Conservation (phyloP, 768 basidiomycete genomes). For the Naganishia onofrii region DNA sequence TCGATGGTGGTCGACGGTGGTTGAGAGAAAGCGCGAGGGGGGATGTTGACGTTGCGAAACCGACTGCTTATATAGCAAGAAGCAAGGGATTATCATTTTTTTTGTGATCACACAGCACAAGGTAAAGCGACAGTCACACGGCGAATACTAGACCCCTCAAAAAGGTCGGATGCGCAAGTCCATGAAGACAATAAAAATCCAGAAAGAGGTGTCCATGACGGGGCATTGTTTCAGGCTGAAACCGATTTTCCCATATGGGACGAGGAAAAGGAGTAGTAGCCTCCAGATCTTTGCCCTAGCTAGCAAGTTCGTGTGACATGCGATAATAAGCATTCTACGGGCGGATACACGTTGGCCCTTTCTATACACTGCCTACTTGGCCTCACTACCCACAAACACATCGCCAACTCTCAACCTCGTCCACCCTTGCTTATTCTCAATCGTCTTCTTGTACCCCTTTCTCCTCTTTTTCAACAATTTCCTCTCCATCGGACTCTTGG, state of each 20-base stretch:
- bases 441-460: slow-evolving; percentile 95
- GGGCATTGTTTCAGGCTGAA: neutral
- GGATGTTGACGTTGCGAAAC: neutral
- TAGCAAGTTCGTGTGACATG: neutral
- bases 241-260: neutral
- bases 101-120: too few relatives aligned
- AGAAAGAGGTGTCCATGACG: neutral
- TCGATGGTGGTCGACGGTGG: neutral
- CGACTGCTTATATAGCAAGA: neutral
- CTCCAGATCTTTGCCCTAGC: too few relatives aligned
- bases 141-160: neutral
- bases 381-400: slow-evolving; percentile 16
- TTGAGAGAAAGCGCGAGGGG: too few relatives aligned
- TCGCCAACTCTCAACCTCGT: slow-evolving; percentile 89
- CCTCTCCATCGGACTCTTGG: slow-evolving; percentile 85
- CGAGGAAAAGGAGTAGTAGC: too few relatives aligned
- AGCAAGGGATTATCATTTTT: too few relatives aligned
- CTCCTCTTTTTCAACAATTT: slow-evolving; percentile 96
- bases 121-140: neutral
- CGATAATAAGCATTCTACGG: neutral
- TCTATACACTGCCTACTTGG: neutral
- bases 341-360: neutral
- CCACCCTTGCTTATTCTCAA: slow-evolving; percentile 88
- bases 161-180: neutral
- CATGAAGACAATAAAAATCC: neutral